Conservation (phyloP, 495 filamentous ascomycete species). For the Neurospora tetrasperma region DNA sequence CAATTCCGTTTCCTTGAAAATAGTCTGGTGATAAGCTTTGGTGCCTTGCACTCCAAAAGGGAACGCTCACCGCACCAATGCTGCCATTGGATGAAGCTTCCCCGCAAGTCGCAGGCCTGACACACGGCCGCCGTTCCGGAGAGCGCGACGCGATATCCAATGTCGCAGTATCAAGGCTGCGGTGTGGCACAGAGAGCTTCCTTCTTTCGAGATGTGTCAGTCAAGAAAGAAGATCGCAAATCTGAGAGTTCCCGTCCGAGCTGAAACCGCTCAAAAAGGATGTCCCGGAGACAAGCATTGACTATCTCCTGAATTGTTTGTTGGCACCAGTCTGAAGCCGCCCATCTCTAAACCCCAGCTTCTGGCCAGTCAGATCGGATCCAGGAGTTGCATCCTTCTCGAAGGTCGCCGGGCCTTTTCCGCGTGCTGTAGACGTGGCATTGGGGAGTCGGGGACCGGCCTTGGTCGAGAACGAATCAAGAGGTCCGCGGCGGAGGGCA, state of each 20-base stretch:
- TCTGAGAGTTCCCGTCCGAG: neutral
- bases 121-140: neutral
- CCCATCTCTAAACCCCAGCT: neutral
- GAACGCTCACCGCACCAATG: neutral
- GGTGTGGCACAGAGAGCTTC: neutral
- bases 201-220: neutral
- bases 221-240: neutral
- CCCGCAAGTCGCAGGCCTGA: neutral
- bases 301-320: neutral
- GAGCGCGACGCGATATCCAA: neutral
- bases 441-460: neutral
- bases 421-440: neutral
- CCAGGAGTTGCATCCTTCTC: neutral
- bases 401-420: neutral
- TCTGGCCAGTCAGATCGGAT: neutral
- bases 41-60: neutral
- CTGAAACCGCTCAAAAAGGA: neutral
- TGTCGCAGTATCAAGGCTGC: neutral
- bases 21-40: neutral
- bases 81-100: neutral
- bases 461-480: neutral
- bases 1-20: neutral
- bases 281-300: neutral
- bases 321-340: neutral
- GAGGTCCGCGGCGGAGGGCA: neutral